Base-by-base conservation (phyloP, 2,329 filamentous ascomycete species). In the Onygenales sp. region DNA sequence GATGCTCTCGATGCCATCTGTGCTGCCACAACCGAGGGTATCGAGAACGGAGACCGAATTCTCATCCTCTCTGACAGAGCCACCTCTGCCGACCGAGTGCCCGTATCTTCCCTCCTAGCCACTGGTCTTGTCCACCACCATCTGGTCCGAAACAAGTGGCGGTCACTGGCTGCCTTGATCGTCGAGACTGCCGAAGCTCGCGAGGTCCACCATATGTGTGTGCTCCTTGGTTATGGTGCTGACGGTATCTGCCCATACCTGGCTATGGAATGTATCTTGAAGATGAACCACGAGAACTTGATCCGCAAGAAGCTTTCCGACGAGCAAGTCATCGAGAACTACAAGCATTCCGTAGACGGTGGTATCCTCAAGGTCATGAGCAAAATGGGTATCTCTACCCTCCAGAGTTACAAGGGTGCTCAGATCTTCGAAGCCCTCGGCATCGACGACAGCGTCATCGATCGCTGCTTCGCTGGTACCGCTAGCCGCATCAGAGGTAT, bases 351-450 rank as follows among this genome's bases (percentile, higher is more conserved):
- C 57, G 92, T 88, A 63, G 91, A 96, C 62, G 92, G 92, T 65
- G 92, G 92, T 75, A 95, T 97, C 59, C 78, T 97, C 59, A 97
- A 97, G 74, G 92, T 97, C 69, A 97, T 97, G 92, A 93, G 87
- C 70, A 97, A 97, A 79, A 97, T 97, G 92, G 92, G 92, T 76
- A 97, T 97, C 59, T 96, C 92, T 6, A 97, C 92, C 34, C 78
- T 97, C 45, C 89, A 92, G 65, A 92, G 87, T 61, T 97, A 97
- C 78, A 97, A 97, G 78, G 92, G 92, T 66, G 92, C 92, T 53
- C 92, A 97, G 75, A 97, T 97, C 59, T 97, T 96, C 62, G 92
- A 97, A 70, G 90, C 91, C 48, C 85, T 97, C 43, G 92, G 92
- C 72, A 84, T 96, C 36, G 91, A 96, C 65, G 91, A 95, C 69